phyloP scores from a whole-genome alignment of 176 grass and related monocot genomes.

The Aegilops speltoides region DNA sequence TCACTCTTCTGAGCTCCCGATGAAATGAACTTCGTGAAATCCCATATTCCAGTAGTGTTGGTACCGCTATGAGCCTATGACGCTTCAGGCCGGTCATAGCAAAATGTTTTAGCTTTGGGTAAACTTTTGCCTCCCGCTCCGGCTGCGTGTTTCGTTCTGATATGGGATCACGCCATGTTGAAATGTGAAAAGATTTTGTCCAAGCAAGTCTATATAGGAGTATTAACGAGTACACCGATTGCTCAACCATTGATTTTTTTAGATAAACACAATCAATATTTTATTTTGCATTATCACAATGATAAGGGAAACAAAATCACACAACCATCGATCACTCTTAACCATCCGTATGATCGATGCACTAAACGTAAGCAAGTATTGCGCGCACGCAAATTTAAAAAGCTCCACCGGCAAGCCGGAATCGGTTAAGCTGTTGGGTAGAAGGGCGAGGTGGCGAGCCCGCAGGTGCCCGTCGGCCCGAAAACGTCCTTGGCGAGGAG shows the following conservation, averaged over 20 bases:
- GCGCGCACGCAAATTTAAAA: not conserved
- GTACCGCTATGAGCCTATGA: no score
- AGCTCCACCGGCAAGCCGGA: not conserved
- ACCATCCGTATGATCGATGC: not conserved
- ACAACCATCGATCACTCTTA: not conserved
- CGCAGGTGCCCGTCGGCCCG: conserved; percentile 26
- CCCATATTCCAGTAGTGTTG: no score
- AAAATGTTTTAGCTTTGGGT: not conserved
- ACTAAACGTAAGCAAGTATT: not conserved
- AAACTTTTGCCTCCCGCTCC: not conserved
- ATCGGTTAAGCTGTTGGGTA: conserved; percentile 29
- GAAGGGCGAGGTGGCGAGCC: conserved; percentile 20
- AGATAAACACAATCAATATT: not conserved
- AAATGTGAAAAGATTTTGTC: not conserved
- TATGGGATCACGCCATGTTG: no score
- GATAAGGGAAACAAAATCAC: not conserved
- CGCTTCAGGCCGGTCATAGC: not conserved
- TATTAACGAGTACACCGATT: not conserved
- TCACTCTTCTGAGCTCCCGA: no score
- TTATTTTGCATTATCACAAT: not conserved
- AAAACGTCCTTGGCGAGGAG: conserved; percentile 27
- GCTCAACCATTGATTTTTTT: not conserved
- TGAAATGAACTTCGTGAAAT: no score
- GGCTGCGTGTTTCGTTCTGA: no score
- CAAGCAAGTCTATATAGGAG: not conserved